Evolutionary conservation across 257 asterid species (phyloP), one percentile per base, ranked within the genome.

Genomic region (Solanum clarkiae): DNA sequence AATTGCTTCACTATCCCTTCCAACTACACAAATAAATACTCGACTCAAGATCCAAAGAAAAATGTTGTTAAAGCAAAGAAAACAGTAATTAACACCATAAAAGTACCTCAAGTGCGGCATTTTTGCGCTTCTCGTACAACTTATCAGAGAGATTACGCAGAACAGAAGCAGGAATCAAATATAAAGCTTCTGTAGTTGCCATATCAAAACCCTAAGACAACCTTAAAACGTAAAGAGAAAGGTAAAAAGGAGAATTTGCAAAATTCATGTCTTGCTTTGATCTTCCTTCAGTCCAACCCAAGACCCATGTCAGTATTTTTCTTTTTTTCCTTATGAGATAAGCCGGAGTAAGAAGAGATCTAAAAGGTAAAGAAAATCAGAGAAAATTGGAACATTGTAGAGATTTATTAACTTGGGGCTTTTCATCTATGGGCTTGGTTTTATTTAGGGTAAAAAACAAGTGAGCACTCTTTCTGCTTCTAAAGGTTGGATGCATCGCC

Each of bases 1-100:
- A 96, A 89, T 85, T 96, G 99, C 89, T 96, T 94, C 91, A 96
- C 98, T 88, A 93, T 92, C 87, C 97, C 98, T 92, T 96, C 99
- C 93, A 96, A 95, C 99, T 96, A 80, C 69, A 81, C 71, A 70
- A 69, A 68, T 56, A 80, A 88, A 55, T 16, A 16, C 7, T 68
- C 14, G 14, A 18, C n/a, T 63, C 24, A 77, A 71, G 84, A 68
- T 55, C 32, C 55, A 60, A 40, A 59, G 54, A 45, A 63, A 12
- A 17, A 3, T 45, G 2, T 20, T 65, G 60, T 24, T 53, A 26
- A 20, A 3, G 54, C 4, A 70, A 16, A 51, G n/a, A 32, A 68
- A 7, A 68, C 1, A 66, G 22, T 68, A 68, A 32, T 55, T 55
- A 59, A 80, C 36, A 22, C 17, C 14, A n/a, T 2, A 42, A 10